Evolutionary conservation across 2,329 filamentous ascomycete species (phyloP).

Genomic region (Fusarium metavorans): DNA sequence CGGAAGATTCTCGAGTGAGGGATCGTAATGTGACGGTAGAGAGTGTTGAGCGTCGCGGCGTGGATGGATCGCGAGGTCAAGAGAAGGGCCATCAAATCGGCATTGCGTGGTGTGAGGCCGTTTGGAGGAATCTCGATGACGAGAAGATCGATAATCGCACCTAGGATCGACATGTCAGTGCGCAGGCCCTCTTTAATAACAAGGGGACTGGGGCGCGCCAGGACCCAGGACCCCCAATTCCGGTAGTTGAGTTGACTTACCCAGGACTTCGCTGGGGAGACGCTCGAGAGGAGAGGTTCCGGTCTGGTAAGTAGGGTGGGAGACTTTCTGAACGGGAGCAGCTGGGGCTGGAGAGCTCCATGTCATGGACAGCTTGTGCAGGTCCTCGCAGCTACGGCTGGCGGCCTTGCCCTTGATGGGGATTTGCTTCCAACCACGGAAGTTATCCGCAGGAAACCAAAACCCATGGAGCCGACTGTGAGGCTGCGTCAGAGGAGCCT

Average conservation of each 20-base stretch:
- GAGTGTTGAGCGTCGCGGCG: constrained; percentile 76
- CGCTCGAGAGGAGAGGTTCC: constrained; percentile 72
- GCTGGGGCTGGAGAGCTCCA: constrained; percentile 61
- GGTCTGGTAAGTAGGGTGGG: constrained; percentile 48
- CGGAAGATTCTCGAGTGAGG: constrained; percentile 86
- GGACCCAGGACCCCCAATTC: constrained; percentile 11
- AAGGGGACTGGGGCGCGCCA: constrained; percentile 25
- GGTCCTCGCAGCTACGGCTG: constrained; percentile 71
- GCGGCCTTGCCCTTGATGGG: constrained; percentile 68
- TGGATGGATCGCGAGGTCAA: constrained; percentile 82
- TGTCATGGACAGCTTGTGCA: constrained; percentile 66
- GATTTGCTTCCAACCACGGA: constrained; percentile 73
- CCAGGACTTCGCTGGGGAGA: constrained; percentile 77
- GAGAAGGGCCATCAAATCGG: constrained; percentile 81
- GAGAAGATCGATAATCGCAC: constrained; percentile 79
- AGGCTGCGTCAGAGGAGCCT: constrained; percentile 66
- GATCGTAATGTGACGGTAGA: constrained; percentile 84
- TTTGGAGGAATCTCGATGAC: constrained; percentile 79
- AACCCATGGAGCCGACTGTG: constrained; percentile 68
- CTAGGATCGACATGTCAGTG: constrained; percentile 55
- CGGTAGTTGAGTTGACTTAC: constrained; percentile 59
- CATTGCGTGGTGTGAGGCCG: constrained; percentile 79
- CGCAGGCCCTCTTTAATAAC: constrained; percentile 13
- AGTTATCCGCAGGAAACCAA: constrained; percentile 69
- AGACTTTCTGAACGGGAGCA: constrained; percentile 44